phyloP scores from a whole-genome alignment of 2,329 filamentous ascomycete species.

The Pseudogymnoascus sp. region DNA sequence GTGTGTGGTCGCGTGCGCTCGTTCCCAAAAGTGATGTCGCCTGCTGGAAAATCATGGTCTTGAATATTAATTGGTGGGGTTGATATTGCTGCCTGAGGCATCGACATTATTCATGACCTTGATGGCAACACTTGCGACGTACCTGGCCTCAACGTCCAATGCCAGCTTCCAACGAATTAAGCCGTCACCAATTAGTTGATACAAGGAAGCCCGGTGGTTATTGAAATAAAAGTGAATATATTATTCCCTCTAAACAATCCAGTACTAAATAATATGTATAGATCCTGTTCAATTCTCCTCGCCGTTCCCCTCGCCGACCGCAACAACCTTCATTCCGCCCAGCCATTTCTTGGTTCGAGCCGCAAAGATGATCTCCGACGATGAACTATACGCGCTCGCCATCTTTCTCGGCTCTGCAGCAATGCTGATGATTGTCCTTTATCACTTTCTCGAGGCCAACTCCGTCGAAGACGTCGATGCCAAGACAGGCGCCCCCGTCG shows the following conservation, averaged over 20 bases:
- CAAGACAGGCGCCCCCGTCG: conserved; percentile 16
- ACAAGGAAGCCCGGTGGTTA: background rate
- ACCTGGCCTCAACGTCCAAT: conserved; percentile 4
- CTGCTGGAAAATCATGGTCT: conserved; percentile 9
- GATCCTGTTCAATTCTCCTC: conserved; percentile 1
- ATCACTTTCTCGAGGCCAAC: conserved; percentile 96
- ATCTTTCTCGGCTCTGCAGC: conserved; percentile 84
- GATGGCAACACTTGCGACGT: conserved; percentile 5
- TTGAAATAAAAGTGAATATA: background rate
- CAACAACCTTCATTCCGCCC: background rate
- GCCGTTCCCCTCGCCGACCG: background rate
- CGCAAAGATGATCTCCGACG: conserved; percentile 82
- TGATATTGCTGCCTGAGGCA: conserved; percentile 4
- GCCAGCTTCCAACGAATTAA: background rate
- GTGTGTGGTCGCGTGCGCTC: conserved; percentile 6
- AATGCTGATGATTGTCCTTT: conserved; percentile 88
- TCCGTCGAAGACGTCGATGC: conserved; percentile 45
- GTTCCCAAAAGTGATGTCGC: conserved; percentile 5
- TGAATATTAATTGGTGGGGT: conserved; percentile 10
- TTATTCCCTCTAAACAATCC: background rate
- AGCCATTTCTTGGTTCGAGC: background rate
- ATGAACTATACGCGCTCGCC: conserved; percentile 81
- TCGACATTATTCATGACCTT: background rate
- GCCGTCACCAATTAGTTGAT: background rate
- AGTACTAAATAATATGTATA: background rate